Percentiles rank a stretch among this genome's conserved stretches.
These are phyloP conservation scores for Rhizopus sp. DNA, from an alignment of 371 early-diverging fungal species.

Conservation along the genomic window DNA sequence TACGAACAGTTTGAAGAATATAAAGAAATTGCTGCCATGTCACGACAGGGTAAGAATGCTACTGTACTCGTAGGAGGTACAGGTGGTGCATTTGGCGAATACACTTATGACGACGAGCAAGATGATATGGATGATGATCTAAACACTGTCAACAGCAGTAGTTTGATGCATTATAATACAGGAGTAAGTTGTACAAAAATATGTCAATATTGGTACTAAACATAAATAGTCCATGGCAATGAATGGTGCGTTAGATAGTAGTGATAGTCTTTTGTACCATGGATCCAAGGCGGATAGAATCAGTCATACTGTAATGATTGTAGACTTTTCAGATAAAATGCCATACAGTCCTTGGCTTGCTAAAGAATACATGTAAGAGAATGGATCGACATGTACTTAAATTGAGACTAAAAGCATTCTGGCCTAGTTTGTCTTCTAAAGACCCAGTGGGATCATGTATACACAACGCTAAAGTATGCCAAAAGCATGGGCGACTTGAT, in stretches of 20 bases:
- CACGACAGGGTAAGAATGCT: constrained; percentile 50
- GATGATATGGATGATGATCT: constrained; percentile 53
- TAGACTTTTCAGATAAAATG: constrained; percentile 50
- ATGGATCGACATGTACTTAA: not conserved
- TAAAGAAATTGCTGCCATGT: constrained; percentile 58
- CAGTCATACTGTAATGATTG: constrained; percentile 43
- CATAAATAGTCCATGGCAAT: constrained; percentile 35
- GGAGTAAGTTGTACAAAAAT: constrained; percentile 30
- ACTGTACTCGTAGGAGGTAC: constrained; percentile 45
- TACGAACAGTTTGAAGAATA: constrained; percentile 59
- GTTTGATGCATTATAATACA: constrained; percentile 44
- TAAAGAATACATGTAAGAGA: constrained; percentile 51
- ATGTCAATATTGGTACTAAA: not conserved
- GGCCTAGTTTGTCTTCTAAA: constrained; percentile 42
- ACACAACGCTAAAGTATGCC: constrained; percentile 65
- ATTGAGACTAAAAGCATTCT: constrained; percentile 2
- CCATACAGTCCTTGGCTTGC: constrained; percentile 60
- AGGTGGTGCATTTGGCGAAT: constrained; percentile 53
- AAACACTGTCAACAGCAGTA: constrained; percentile 32
- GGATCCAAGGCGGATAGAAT: constrained; percentile 43
- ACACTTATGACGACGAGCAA: constrained; percentile 51
- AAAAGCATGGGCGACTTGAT: constrained; percentile 50
- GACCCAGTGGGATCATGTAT: constrained; percentile 63
- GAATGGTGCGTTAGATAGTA: constrained; percentile 31
- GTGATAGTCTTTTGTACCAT: constrained; percentile 41